Conservation (phyloP, 2,329 filamentous ascomycete species). For the Bertia moriformis region DNA sequence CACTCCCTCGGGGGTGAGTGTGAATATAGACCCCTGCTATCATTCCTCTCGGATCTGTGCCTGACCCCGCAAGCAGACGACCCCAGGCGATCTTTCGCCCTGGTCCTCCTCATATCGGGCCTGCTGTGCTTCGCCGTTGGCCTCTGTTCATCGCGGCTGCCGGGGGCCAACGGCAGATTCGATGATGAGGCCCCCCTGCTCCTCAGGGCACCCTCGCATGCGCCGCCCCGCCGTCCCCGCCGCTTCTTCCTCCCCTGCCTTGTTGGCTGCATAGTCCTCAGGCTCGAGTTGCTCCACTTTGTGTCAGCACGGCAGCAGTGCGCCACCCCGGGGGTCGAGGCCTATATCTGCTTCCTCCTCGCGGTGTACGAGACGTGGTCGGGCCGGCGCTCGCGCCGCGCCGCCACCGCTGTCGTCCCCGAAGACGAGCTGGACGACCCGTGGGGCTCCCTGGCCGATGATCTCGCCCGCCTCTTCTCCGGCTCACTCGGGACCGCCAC, state of each 20-base stretch:
- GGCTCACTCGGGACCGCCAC: constrained; percentile 18
- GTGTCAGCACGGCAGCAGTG: constrained; percentile 34
- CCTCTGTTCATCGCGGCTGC: constrained; percentile 27
- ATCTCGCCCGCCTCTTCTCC: constrained; percentile 29
- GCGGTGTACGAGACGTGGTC: constrained; percentile 28
- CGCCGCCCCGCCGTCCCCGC: constrained; percentile 27
- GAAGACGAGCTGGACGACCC: constrained; percentile 24
- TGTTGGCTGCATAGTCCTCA: constrained; percentile 25
- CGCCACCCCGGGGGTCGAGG: constrained; percentile 31
- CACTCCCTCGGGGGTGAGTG: constrained; percentile 31
- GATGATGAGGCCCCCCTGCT: constrained; percentile 14
- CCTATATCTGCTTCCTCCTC: constrained; percentile 29
- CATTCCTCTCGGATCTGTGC: too few relatives aligned
- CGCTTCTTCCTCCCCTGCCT: constrained; percentile 28
- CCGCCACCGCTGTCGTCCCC: constrained; percentile 12
- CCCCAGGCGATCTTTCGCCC: constrained; percentile 29
- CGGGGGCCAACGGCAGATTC: constrained; percentile 30
- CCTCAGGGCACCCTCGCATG: constrained; percentile 15
- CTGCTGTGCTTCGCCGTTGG: constrained; percentile 23
- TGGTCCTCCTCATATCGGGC: constrained; percentile 30
- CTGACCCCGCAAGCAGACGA: too few relatives aligned
- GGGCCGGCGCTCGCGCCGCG: constrained; percentile 11
- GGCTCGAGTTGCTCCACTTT: constrained; percentile 30
- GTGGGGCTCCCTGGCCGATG: constrained; percentile 29
- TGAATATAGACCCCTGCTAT: background rate